Evolutionary conservation across 1,284 basidiomycete genomes (phyloP).

Genomic region (Irpex rosettiformis): DNA sequence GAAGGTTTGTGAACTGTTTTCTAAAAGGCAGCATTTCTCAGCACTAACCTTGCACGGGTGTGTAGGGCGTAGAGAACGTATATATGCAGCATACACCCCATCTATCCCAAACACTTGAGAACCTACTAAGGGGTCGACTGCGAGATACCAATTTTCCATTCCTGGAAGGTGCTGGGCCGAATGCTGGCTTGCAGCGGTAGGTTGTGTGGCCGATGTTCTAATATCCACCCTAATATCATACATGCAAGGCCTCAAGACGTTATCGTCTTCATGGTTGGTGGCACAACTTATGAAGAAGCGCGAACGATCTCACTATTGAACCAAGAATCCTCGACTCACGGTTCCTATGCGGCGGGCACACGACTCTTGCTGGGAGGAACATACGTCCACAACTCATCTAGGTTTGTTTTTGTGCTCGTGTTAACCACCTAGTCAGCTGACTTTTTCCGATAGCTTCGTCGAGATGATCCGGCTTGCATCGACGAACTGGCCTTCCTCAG

Average conservation of each 20-base stretch:
- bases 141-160: conserved; percentile 92
- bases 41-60: not conserved
- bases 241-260: conserved; percentile 83
- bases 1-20: conserved; percentile 52
- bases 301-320: conserved; percentile 82
- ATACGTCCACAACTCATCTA: conserved; percentile 89
- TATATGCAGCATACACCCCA: conserved; percentile 98
- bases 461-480: conserved; percentile 72
- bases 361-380: conserved; percentile 88
- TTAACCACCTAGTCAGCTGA: conserved; percentile 14
- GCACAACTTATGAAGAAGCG: conserved; percentile 92
- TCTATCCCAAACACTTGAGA: conserved; percentile 88
- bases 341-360: conserved; percentile 50
- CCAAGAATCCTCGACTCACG: conserved; percentile 56
- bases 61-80: conserved; percentile 95
- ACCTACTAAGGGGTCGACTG: conserved; percentile 83
- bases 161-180: conserved; percentile 66
- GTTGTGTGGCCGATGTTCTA: conserved; percentile 6
- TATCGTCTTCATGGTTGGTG: conserved; percentile 93
- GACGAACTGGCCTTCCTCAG: conserved; percentile 55
- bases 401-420: conserved; percentile 43
- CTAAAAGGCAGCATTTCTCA: not conserved
- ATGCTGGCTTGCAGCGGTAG: conserved; percentile 67
- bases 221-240: not conserved
- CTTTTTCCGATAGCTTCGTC: conserved; percentile 48